These are phyloP conservation scores for Pseudonitzschia delicatissima DNA, from an alignment of 108 stramenopile species.

Conservation along the genomic window DNA sequence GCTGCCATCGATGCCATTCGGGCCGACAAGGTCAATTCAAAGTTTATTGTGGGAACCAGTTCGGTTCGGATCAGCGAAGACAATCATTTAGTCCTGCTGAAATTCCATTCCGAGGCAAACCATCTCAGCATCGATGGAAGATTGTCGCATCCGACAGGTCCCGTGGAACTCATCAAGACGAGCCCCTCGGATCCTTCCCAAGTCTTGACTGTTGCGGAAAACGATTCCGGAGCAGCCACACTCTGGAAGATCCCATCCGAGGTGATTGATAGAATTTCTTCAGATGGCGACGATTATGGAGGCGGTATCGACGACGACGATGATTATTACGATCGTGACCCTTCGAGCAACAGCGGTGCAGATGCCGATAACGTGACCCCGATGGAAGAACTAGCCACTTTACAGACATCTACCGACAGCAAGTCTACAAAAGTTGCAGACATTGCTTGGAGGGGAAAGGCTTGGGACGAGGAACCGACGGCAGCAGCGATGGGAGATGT, in stretches of 20 bases:
- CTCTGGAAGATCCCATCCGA: slow-evolving; percentile 40
- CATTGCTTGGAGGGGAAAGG: slow-evolving; percentile 23
- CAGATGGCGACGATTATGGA: not conserved
- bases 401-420: not conserved
- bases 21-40: slow-evolving; percentile 31
- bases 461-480: slow-evolving; percentile 1
- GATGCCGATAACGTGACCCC: not conserved
- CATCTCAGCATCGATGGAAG: slow-evolving; percentile 33
- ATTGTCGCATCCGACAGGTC: slow-evolving; percentile 29
- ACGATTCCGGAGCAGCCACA: slow-evolving; percentile 16
- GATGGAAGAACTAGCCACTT: slow-evolving; percentile 1
- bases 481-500: slow-evolving; percentile 16
- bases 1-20: slow-evolving; percentile 33
- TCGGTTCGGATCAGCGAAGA: slow-evolving; percentile 10
- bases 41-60: slow-evolving; percentile 47
- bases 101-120: slow-evolving; percentile 45
- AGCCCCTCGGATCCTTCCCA: slow-evolving; percentile 36
- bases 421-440: slow-evolving; percentile 13
- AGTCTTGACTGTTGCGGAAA: slow-evolving; percentile 33
- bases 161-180: slow-evolving; percentile 26
- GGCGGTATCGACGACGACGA: not conserved
- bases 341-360: not conserved
- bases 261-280: slow-evolving; percentile 17
- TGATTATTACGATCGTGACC: slow-evolving; percentile 13
- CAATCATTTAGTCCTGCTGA: slow-evolving; percentile 33